These are phyloP conservation scores for Sporothrix pseudoabietina DNA, from an alignment of 2,329 filamentous ascomycete species.

Conservation along the genomic window DNA sequence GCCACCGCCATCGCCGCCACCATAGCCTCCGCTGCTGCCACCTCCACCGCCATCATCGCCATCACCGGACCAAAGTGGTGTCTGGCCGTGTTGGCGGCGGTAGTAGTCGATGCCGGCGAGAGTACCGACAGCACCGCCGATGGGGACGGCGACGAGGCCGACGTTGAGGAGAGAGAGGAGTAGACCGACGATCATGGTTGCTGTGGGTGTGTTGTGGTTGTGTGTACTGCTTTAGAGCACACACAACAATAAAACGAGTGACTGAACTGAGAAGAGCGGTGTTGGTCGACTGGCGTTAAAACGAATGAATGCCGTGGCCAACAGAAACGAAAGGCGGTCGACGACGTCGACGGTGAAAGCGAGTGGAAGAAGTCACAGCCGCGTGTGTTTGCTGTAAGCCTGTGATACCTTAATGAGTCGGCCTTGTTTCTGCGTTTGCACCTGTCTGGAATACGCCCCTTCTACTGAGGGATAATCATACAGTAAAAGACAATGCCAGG, in stretches of 20 bases:
- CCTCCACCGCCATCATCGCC: slow-evolving; percentile 24
- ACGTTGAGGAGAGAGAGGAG: slow-evolving; percentile 53
- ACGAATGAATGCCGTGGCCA: neutral
- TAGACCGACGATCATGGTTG: slow-evolving; percentile 43
- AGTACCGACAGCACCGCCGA: slow-evolving; percentile 43
- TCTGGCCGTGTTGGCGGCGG: slow-evolving; percentile 47
- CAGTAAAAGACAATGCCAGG: neutral
- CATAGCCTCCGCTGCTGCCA: slow-evolving; percentile 31
- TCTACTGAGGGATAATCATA: neutral
- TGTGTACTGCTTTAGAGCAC: neutral
- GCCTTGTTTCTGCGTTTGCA: neutral
- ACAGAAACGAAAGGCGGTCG: neutral
- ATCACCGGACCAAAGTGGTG: slow-evolving; percentile 47
- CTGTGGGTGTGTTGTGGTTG: neutral
- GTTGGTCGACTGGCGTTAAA: neutral
- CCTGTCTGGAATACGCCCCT: neutral
- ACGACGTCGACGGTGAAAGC: neutral
- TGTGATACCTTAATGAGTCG: neutral
- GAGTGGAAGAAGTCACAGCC: neutral
- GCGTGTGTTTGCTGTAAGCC: neutral
- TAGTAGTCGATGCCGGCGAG: slow-evolving; percentile 52
- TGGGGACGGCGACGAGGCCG: slow-evolving; percentile 49
- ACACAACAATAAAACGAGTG: neutral
- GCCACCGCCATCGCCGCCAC: slow-evolving; percentile 3
- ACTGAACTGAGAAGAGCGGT: neutral